Evolutionary conservation across 805 yeast genomes (phyloP).

Genomic region (Yarrowia sp.): DNA sequence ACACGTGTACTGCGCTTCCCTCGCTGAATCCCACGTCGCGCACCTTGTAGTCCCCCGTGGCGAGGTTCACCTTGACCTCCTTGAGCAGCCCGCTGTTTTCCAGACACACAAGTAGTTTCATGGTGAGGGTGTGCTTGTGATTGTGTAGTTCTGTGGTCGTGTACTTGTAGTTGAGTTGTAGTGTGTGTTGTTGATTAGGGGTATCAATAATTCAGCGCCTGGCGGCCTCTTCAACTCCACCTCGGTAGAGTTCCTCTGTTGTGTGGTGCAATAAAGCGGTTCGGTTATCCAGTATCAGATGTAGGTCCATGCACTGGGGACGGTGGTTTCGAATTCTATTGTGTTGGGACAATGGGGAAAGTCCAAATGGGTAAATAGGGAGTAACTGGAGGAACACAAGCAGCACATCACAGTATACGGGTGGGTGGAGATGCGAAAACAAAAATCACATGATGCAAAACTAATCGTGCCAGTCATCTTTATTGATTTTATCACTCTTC

Average conservation of each 20-base stretch:
- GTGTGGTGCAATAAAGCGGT: conserved; percentile 1
- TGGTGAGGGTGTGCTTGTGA: background rate
- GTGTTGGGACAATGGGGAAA: conserved; percentile 14
- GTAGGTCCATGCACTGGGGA: conserved; percentile 24
- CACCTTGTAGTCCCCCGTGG: conserved; percentile 20
- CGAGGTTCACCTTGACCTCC: conserved; percentile 17
- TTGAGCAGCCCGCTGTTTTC: conserved; percentile 30
- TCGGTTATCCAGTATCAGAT: conserved; percentile 25
- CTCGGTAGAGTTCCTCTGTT: no score
- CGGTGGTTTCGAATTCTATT: background rate
- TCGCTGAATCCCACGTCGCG: conserved; percentile 26
- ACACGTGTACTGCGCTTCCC: conserved; percentile 34
- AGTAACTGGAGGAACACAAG: no score
- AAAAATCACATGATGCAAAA: no score
- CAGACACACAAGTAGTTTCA: conserved; percentile 37
- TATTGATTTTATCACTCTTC: no score
- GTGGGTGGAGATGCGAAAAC: no score
- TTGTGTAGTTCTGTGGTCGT: no score
- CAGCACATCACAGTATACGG: no score
- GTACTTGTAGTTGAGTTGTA: no score
- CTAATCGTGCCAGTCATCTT: no score
- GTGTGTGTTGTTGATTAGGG: conserved; percentile 1
- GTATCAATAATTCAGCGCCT: no score
- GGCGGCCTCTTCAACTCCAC: no score
- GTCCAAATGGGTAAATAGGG: background rate